phyloP scores from a whole-genome alignment of 345 rosid genomes.

The Excoecaria agallocha region DNA sequence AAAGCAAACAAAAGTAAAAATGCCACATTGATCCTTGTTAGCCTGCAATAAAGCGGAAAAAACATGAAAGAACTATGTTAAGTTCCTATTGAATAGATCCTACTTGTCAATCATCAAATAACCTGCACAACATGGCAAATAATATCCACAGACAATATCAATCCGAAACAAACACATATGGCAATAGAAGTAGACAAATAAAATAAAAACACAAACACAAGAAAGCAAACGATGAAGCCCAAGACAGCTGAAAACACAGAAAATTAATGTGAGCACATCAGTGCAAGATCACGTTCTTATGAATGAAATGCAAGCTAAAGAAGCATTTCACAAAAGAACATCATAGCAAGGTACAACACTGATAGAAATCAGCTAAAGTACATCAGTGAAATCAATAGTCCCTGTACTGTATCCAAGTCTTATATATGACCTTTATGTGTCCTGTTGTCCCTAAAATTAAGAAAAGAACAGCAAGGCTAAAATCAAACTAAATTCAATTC shows the following conservation, averaged over 20 bases:
- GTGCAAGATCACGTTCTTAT: neutral
- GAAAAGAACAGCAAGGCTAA: constrained; percentile 15
- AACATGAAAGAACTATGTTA: constrained; percentile 10
- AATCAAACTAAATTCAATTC: constrained; percentile 21
- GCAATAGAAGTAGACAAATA: neutral
- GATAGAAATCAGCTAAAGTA: constrained; percentile 1
- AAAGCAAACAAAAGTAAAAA: constrained; percentile 9
- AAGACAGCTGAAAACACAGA: neutral
- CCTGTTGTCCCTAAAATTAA: constrained; percentile 13
- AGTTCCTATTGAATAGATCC: constrained; percentile 22
- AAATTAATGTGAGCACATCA: neutral
- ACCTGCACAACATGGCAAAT: constrained; percentile 18
- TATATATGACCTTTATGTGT: constrained; percentile 13
- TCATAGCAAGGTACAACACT: neutral
- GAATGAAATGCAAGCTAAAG: neutral
- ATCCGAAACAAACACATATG: neutral
- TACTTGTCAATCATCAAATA: constrained; percentile 20
- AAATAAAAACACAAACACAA: neutral
- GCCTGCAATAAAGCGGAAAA: constrained; percentile 33
- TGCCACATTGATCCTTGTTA: constrained; percentile 19
- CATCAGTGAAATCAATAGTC: neutral
- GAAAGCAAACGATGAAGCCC: neutral
- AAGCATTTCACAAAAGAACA: neutral
- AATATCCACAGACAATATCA: neutral
- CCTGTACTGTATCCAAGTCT: constrained; percentile 9